Evolutionary conservation across 768 basidiomycete genomes (phyloP).

Genomic region (Kondoa subrosea): DNA sequence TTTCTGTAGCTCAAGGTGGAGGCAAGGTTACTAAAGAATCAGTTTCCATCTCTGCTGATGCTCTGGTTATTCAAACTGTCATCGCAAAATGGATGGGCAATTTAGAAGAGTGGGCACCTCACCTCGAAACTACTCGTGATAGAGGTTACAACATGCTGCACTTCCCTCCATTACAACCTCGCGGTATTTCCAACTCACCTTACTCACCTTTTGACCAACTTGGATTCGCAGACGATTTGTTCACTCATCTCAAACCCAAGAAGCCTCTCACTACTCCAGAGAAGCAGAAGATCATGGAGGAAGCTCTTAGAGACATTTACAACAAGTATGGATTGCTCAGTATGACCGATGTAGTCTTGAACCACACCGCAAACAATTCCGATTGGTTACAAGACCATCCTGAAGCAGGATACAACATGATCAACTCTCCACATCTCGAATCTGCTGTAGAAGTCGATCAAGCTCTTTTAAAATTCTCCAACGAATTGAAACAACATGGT

Average conservation of each 20-base stretch:
- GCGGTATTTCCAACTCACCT: conserved; percentile 75
- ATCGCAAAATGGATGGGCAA: conserved; percentile 99
- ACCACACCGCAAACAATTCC: conserved; percentile 91
- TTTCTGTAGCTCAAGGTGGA: conserved; percentile 30
- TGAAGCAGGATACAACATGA: conserved; percentile 81
- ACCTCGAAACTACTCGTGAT: conserved; percentile 66
- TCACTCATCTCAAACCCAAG: conserved; percentile 29
- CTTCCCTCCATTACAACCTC: conserved; percentile 82
- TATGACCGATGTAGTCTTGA: conserved; percentile 87
- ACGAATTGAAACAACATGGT: conserved; percentile 45
- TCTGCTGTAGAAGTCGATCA: conserved; percentile 86
- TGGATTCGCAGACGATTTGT: conserved; percentile 61
- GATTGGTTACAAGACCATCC: conserved; percentile 84
- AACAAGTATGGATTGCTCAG: conserved; percentile 77
- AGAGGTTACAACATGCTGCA: conserved; percentile 98
- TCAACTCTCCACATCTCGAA: conserved; percentile 75
- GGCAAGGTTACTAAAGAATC: conserved; percentile 38
- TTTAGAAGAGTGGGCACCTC: conserved; percentile 53
- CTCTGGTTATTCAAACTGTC: conserved; percentile 69
- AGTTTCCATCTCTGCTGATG: conserved; percentile 66
- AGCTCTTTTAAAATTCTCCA: conserved; percentile 66
- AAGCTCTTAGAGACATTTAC: conserved; percentile 47
- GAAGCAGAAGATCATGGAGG: conserved; percentile 30
- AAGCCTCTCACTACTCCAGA: conserved; percentile 18
- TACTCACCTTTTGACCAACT: conserved; percentile 84